These are phyloP conservation scores for Acer saccharum DNA, from an alignment of 345 rosid species.

Conservation along the genomic window DNA sequence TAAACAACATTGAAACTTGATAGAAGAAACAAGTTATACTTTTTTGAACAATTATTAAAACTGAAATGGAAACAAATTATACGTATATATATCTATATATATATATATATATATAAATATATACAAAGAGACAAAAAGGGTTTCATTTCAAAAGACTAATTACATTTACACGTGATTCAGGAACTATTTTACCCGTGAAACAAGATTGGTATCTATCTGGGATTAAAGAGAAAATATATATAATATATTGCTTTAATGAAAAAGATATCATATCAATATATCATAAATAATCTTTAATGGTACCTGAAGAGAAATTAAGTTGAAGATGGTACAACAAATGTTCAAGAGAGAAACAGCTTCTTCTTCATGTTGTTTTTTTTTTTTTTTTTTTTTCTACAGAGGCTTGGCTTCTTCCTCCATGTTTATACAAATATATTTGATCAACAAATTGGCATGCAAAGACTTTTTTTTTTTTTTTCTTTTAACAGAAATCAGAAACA, in stretches of 20 bases:
- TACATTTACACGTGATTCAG: conserved; percentile 31
- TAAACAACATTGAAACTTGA: conserved; percentile 18
- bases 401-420: conserved; percentile 16
- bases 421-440: not conserved
- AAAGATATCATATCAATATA: not conserved
- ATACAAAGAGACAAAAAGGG: conserved; percentile 15
- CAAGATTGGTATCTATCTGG: conserved; percentile 39
- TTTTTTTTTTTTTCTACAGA: not conserved
- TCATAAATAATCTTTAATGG: not conserved
- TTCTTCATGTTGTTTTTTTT: not conserved
- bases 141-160: conserved; percentile 19
- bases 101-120: not conserved
- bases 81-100: not conserved
- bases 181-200: conserved; percentile 35
- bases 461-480: not conserved
- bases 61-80: conserved; percentile 3
- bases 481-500: conserved; percentile 3
- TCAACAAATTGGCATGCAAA: conserved; percentile 17
- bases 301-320: conserved; percentile 14
- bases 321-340: not conserved
- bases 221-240: conserved; percentile 1
- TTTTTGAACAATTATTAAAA: too few relatives aligned
- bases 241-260: not conserved
- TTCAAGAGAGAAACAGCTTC: conserved; percentile 27
- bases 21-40: conserved; percentile 21